These are phyloP conservation scores for Malassezia caprae DNA, from an alignment of 1,284 basidiomycete species.

Conservation along the genomic window DNA sequence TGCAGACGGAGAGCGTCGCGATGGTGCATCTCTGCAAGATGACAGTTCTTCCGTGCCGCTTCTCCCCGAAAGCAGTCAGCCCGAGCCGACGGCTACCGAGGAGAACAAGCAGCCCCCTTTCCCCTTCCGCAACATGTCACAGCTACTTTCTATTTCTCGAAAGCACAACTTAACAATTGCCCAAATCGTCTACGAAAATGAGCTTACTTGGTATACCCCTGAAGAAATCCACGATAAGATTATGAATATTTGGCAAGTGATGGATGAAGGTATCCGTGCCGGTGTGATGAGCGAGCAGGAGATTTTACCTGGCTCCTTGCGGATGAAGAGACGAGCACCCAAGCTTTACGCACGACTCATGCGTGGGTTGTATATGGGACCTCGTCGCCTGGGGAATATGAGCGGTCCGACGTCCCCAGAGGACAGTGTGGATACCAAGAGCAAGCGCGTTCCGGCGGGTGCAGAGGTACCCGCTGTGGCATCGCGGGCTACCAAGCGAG, in stretches of 20 bases:
- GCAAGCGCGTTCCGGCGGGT: background rate
- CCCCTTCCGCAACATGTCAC: slow-evolving; percentile 70
- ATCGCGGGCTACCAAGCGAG: slow-evolving; percentile 9
- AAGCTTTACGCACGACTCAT: slow-evolving; percentile 63
- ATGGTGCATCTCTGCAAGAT: slow-evolving; percentile 32
- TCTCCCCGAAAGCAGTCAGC: background rate
- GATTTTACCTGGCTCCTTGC: slow-evolving; percentile 70
- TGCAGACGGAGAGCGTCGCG: slow-evolving; percentile 62
- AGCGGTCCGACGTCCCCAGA: background rate
- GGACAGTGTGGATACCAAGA: background rate
- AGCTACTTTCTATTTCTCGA: slow-evolving; percentile 64
- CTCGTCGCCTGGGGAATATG: slow-evolving; percentile 7
- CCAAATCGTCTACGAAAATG: slow-evolving; percentile 81
- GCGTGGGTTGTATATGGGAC: slow-evolving; percentile 57
- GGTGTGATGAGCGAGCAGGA: slow-evolving; percentile 71
- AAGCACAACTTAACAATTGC: slow-evolving; percentile 63
- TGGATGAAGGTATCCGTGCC: slow-evolving; percentile 83
- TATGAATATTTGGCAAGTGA: slow-evolving; percentile 67
- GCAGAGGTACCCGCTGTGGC: background rate
- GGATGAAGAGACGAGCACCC: slow-evolving; percentile 33
- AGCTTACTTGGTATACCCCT: slow-evolving; percentile 52
- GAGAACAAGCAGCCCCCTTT: slow-evolving; percentile 58
- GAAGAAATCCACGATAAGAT: slow-evolving; percentile 36
- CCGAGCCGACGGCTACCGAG: background rate
- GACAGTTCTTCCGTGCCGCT: background rate